Evolutionary conservation across 192 early-diverging fungal species (phyloP).

Genomic region (Backusella macrospora): DNA sequence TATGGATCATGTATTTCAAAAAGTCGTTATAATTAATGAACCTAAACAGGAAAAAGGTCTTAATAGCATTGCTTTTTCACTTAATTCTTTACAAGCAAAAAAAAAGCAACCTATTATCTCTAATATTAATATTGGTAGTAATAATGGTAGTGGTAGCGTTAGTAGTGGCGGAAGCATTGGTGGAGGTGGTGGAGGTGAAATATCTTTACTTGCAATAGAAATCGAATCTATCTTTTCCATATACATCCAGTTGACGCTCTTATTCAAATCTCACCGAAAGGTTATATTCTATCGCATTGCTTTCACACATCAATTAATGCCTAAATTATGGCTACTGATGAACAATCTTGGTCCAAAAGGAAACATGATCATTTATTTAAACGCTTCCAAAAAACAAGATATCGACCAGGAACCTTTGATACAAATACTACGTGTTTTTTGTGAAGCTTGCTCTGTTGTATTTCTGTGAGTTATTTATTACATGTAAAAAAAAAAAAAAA

Average conservation of each 20-base stretch:
- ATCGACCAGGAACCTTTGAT: slow-evolving; percentile 60
- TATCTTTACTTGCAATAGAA: slow-evolving; percentile 46
- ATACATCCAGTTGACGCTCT: slow-evolving; percentile 40
- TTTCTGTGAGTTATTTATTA: slow-evolving; percentile 51
- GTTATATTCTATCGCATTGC: slow-evolving; percentile 56
- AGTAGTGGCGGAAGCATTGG: background rate
- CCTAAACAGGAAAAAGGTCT: background rate
- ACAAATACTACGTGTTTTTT: slow-evolving; percentile 63
- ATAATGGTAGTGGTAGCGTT: background rate
- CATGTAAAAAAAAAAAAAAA: too few species aligned
- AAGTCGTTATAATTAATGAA: slow-evolving; percentile 10
- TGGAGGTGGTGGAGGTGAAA: slow-evolving; percentile 2
- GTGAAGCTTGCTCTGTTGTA: slow-evolving; percentile 56
- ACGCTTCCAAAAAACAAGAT: slow-evolving; percentile 47
- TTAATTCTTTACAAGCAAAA: background rate
- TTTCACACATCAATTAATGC: slow-evolving; percentile 53
- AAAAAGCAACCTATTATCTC: background rate
- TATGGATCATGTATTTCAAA: slow-evolving; percentile 26
- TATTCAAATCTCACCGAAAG: slow-evolving; percentile 46
- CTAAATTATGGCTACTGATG: slow-evolving; percentile 63
- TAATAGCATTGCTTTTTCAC: background rate
- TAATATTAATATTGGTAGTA: background rate
- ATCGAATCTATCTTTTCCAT: slow-evolving; percentile 46
- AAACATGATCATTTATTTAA: slow-evolving; percentile 57
- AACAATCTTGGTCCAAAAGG: slow-evolving; percentile 57